These are phyloP conservation scores for Casuarina equisetifolia DNA, from an alignment of 306 rosid genomes.

Conservation along the genomic window DNA sequence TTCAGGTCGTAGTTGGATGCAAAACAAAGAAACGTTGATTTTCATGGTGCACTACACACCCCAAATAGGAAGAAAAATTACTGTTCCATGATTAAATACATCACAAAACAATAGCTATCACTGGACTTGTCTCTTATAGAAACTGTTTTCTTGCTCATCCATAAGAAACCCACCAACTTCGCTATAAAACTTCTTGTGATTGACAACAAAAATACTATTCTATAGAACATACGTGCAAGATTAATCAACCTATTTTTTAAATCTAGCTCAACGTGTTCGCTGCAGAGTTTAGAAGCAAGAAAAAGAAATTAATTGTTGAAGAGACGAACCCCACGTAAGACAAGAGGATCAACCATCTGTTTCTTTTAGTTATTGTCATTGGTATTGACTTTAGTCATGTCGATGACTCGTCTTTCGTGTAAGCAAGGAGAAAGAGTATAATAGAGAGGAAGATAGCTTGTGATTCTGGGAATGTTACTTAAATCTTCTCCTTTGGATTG, in stretches of 20 bases:
- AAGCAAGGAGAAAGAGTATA: background rate
- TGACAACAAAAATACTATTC: constrained; percentile 30
- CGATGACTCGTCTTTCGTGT: constrained; percentile 34
- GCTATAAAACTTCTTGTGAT: constrained; percentile 30
- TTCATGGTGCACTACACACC: background rate
- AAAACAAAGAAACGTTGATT: no score
- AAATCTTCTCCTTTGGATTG: background rate
- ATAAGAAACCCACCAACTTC: constrained; percentile 21
- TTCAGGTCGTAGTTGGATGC: no score
- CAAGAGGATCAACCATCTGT: background rate
- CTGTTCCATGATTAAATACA: background rate
- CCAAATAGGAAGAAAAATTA: constrained; percentile 9
- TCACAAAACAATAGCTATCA: constrained; percentile 31
- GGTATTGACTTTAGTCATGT: constrained; percentile 36
- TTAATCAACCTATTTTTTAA: constrained; percentile 26
- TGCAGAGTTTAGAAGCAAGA: background rate
- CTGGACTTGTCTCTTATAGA: constrained; percentile 29
- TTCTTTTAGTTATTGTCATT: constrained; percentile 28
- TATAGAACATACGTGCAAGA: constrained; percentile 24
- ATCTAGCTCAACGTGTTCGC: background rate
- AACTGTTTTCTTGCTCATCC: constrained; percentile 18
- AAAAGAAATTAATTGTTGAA: constrained; percentile 10
- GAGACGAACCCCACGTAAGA: background rate
- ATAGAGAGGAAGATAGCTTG: background rate
- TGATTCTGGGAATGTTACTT: background rate